Evolutionary conservation across 805 yeast species (phyloP), one percentile per base, ranked within the genome.

Genomic region (Lachancea fermentati): DNA sequence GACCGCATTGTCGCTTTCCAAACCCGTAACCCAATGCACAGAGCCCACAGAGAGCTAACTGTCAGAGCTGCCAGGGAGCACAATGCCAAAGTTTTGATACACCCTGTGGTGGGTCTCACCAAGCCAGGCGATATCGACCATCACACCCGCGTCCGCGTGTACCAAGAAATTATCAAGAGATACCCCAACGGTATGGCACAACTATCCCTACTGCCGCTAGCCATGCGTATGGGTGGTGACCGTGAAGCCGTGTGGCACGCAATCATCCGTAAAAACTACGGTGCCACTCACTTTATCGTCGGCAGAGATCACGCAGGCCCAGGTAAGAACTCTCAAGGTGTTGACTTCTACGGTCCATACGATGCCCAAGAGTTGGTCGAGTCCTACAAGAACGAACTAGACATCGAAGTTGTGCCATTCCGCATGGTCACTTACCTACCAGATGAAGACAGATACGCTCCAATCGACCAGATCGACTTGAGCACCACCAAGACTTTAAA

Each of bases 281-380:
- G 97, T 60, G 96, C 95, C 41, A 84, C 96, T 39, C 97, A 91
- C 64, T 91, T 91, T 71, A 89, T 89, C 58, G 96, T 89, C 36
- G 97, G 97, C 46, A 83, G 97, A 72, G 97, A 89, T 66, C 97
- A 89, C 60, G 97, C 97, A 39, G 97, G 97, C 45, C 97, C 97
- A 15, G 97, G 97, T 48, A 66, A 70, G 44, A 78, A 78, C 76
- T 86, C 96, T 43, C 72, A 81, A 59, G 97, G 97, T 47, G 88
- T 77, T 39, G 96, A 91, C 49, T 88, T 89, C 70, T 89, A 89
- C 61, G 97, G 97, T 15, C 96, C 97, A 11, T 91, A 89, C 61
- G 97, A 89, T 61, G 97, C 97, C 22, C 97, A 91, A 69, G 88
- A 78, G 26, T 71, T 91, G 42, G 95, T 89, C 47, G 87, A 80